Evolutionary conservation across 345 rosid genomes (phyloP).

Genomic region (Eucalyptus pauciflora): DNA sequence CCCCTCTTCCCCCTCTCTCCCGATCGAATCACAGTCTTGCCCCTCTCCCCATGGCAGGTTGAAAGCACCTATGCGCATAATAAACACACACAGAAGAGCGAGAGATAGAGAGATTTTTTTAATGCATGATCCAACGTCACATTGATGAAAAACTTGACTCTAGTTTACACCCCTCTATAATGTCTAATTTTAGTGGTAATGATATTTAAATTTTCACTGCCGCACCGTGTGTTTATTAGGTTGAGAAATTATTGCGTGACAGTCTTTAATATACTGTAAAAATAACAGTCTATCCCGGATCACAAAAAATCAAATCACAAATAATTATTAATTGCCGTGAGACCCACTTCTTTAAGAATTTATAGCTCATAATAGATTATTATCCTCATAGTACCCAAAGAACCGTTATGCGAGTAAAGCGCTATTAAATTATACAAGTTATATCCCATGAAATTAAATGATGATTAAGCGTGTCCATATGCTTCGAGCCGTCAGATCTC

Average conservation of each 20-base stretch:
- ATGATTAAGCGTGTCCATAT: not conserved
- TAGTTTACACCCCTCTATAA: not conserved
- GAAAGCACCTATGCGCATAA: no score
- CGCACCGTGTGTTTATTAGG: fast-evolving
- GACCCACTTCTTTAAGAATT: no score
- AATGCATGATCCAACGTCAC: not conserved
- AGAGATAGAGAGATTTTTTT: not conserved
- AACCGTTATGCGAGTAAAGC: no score
- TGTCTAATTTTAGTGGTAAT: not conserved
- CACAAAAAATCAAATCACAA: no score
- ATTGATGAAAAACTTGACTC: not conserved
- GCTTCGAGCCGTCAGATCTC: not conserved
- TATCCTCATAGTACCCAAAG: no score
- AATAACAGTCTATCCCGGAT: fast-evolving
- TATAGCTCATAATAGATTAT: fast-evolving
- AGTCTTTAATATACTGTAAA: fast-evolving
- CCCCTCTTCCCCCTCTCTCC: no score
- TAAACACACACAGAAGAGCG: no score
- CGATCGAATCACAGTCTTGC: no score
- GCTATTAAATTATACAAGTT: no score
- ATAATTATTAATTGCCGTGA: fast-evolving
- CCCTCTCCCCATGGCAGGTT: no score
- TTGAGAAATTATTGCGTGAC: fast-evolving
- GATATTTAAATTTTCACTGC: no score
- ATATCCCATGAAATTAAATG: no score